phyloP scores from a whole-genome alignment of 2,329 filamentous ascomycete species.

The Aspergillus viridinutans region DNA sequence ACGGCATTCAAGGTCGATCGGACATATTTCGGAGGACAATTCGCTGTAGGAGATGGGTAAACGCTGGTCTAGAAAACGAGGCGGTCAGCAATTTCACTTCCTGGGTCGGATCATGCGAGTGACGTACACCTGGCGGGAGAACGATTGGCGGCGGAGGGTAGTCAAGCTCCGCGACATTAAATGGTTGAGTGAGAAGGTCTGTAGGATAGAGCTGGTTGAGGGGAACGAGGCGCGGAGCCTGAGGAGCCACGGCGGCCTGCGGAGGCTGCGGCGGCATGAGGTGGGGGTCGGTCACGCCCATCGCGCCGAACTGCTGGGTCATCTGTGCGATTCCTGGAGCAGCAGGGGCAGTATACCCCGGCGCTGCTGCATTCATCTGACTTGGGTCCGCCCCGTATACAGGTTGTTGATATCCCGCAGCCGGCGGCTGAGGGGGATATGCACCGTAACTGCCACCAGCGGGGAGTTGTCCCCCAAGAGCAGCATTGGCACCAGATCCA shows the following conservation, averaged over 20 bases:
- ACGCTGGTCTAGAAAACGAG: constrained; percentile 66
- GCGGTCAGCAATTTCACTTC: constrained; percentile 36
- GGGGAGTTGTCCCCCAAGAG: constrained; percentile 44
- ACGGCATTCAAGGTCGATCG: constrained; percentile 93
- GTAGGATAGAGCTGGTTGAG: constrained; percentile 90
- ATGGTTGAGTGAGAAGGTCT: constrained; percentile 86
- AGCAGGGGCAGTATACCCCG: constrained; percentile 59
- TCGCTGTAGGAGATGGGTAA: constrained; percentile 84
- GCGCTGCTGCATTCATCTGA: constrained; percentile 57
- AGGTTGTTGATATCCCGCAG: constrained; percentile 41
- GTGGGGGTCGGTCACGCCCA: constrained; percentile 63
- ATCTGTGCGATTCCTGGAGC: constrained; percentile 63
- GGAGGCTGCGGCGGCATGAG: constrained; percentile 44
- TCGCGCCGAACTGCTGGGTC: constrained; percentile 75
- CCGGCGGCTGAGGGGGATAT: constrained; percentile 53
- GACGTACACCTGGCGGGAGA: constrained; percentile 82
- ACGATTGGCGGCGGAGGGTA: constrained; percentile 86
- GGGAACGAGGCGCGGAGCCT: constrained; percentile 47
- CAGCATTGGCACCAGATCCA: constrained; percentile 78
- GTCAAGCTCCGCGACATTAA: constrained; percentile 90
- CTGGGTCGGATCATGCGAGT: not conserved
- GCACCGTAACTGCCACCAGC: constrained; percentile 60
- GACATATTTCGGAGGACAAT: constrained; percentile 90
- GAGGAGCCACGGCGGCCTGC: constrained; percentile 41
- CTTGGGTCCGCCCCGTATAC: constrained; percentile 43